Evolutionary conservation across 345 rosid species (phyloP), one percentile per base, ranked within the genome.

Genomic region (Gossypium rotundifolium): DNA sequence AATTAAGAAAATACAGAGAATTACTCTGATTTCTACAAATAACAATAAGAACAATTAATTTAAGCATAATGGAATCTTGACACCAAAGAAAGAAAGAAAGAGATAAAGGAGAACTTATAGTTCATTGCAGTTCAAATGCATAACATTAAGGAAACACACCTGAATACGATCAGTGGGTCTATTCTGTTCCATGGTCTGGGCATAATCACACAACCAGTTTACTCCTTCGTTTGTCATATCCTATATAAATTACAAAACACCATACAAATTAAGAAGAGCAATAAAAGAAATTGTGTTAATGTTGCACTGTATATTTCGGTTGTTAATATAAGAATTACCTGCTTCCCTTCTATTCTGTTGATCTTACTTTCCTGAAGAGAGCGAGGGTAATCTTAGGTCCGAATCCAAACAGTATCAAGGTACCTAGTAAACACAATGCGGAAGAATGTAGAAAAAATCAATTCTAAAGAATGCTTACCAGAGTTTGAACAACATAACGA

Each of bases 401-500:
- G n/a, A 27, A n/a, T 61, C 14, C 25, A 65, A 33, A 77, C 48
- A 69, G 40, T 33, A 62, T 10, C n/a, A 73, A 44, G 25, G 14
- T 11, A 20, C n/a, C n/a, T 52, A 3, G 18, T 16, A 16, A 61
- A 45, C 49, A 42, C n/a, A 68, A 42, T 14, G 22, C n/a, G n/a
- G 64, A 62, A 73, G 29, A 38, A 58, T 11, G 17, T 9, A 75
- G 52, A 2, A 52, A 2, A 57, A 52, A 45, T 69, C 73, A 65
- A 64, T 16, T 38, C 44, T 44, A 27, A 74, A 66, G 17, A 80
- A 66, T 10, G 46, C 79, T 79, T 77, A 95, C 98, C 96, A 95
- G 84, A 66, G 79, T 85, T 86, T 93, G 90, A 74, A 95, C 94
- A 45, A 83, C 89, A 79, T 81, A 78, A 53, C 87, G 85, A 66